A percentile compares a stretch with the other conserved stretches of the same genome.
Evolutionary conservation across 2,329 filamentous ascomycete genomes (phyloP).

Genomic region (Diaporthe sp.): DNA sequence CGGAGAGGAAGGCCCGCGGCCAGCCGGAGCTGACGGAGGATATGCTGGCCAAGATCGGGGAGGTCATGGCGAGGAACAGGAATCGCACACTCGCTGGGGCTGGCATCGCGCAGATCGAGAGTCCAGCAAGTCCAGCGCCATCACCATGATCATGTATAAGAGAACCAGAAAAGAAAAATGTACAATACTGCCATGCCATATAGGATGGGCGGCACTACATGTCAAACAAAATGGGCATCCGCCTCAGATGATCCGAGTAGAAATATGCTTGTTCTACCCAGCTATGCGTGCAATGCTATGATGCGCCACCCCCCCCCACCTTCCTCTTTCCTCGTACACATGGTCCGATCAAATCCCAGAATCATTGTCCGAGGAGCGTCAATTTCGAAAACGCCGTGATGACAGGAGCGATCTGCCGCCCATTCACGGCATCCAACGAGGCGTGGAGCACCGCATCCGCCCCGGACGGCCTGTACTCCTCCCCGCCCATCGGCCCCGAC

Average conservation of each 20-base stretch:
- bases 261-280: background rate
- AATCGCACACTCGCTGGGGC: slow-evolving; percentile 48
- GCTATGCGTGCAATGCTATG: background rate
- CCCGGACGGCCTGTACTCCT: slow-evolving; percentile 52
- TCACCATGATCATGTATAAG: slow-evolving; percentile 20
- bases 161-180: background rate
- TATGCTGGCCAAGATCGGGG: slow-evolving; percentile 71
- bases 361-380: slow-evolving; percentile 58
- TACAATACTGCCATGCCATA: background rate
- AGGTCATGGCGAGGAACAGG: slow-evolving; percentile 68
- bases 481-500: slow-evolving; percentile 35
- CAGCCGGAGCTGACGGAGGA: slow-evolving; percentile 66
- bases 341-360: background rate
- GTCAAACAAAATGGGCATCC: background rate
- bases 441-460: slow-evolving; percentile 64
- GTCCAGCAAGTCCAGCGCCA: background rate
- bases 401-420: slow-evolving; percentile 59
- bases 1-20: slow-evolving; percentile 61
- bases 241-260: background rate
- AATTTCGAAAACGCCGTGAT: slow-evolving; percentile 62
- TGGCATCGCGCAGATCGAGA: background rate
- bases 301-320: no score
- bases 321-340: background rate
- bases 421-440: slow-evolving; percentile 56
- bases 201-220: background rate